Evolutionary conservation across 1,284 basidiomycete species (phyloP).

Genomic region (Sporisorium reilianum): DNA sequence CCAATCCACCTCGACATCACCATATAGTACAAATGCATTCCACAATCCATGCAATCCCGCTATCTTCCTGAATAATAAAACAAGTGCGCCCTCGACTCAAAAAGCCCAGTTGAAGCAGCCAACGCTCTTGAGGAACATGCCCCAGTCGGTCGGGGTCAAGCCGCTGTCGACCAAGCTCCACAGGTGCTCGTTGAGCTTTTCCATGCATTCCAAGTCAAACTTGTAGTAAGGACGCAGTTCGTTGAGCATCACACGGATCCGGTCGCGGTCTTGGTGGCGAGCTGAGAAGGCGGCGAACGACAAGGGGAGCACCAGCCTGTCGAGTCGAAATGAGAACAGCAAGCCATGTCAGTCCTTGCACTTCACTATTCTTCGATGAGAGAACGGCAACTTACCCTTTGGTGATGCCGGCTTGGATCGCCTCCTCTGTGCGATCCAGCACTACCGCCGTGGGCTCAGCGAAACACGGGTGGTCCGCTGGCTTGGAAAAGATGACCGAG

Average conservation of each 20-base stretch:
- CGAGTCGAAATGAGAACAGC: background rate
- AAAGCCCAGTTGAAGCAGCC: constrained; percentile 55
- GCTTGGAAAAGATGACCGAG: constrained; percentile 48
- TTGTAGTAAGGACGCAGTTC: constrained; percentile 50
- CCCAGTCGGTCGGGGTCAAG: constrained; percentile 39
- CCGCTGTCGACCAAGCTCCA: constrained; percentile 51
- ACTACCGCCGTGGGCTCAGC: constrained; percentile 35
- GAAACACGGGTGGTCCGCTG: constrained; percentile 43
- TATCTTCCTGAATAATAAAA: background rate
- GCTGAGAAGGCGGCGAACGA: constrained; percentile 46
- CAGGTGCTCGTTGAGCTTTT: constrained; percentile 44
- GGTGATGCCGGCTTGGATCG: constrained; percentile 41
- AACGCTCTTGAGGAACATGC: constrained; percentile 46
- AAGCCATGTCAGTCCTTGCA: background rate
- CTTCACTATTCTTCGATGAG: background rate
- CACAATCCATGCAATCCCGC: background rate
- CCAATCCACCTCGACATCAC: background rate
- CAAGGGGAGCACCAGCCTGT: constrained; percentile 35
- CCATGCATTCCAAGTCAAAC: constrained; percentile 45
- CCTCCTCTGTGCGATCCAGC: constrained; percentile 40
- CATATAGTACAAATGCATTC: background rate
- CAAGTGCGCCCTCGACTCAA: background rate
- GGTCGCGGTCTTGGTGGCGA: constrained; percentile 24
- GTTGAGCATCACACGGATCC: constrained; percentile 39
- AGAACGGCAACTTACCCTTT: constrained; percentile 27